Conservation (phyloP, 257 asterid genomes). For the Handroanthus guayacan region DNA sequence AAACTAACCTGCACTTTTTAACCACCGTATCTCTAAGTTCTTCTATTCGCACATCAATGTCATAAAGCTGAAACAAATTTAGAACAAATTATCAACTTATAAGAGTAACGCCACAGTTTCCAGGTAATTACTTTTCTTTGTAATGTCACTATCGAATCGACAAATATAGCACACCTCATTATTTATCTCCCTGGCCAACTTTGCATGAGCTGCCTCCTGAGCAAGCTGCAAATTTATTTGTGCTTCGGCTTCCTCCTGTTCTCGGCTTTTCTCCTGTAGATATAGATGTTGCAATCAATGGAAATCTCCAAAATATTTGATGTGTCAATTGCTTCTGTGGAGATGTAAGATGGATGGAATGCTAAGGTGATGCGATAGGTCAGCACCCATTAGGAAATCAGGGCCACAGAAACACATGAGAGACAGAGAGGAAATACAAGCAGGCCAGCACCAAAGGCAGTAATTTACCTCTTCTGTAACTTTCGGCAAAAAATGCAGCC, state of each 20-base stretch:
- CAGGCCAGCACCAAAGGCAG: conserved; percentile 23
- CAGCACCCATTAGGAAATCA: too few species aligned
- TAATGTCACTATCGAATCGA: conserved; percentile 20
- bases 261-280: conserved; percentile 76
- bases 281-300: conserved; percentile 30
- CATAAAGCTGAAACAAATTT: conserved; percentile 66
- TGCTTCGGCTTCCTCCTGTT: conserved; percentile 86
- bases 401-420: not conserved
- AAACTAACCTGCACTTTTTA: conserved; percentile 82
- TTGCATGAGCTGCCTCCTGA: conserved; percentile 79
- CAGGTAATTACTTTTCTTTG: conserved; percentile 19
- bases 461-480: conserved; percentile 86
- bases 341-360: conserved; percentile 19
- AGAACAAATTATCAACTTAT: conserved; percentile 25
- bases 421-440: not conserved
- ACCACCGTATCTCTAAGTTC: conserved; percentile 79
- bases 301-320: conserved; percentile 26
- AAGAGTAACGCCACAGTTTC: conserved; percentile 22
- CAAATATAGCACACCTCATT: conserved; percentile 61
- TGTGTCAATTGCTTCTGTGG: conserved; percentile 10
- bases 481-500: conserved; percentile 87
- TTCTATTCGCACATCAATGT: conserved; percentile 70
- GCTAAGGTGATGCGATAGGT: too few species aligned
- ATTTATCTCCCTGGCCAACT: conserved; percentile 71
- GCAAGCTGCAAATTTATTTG: conserved; percentile 56